Evolutionary conservation across 2,329 filamentous ascomycete genomes (phyloP).

Genomic region (Fusarium sarcochroum): DNA sequence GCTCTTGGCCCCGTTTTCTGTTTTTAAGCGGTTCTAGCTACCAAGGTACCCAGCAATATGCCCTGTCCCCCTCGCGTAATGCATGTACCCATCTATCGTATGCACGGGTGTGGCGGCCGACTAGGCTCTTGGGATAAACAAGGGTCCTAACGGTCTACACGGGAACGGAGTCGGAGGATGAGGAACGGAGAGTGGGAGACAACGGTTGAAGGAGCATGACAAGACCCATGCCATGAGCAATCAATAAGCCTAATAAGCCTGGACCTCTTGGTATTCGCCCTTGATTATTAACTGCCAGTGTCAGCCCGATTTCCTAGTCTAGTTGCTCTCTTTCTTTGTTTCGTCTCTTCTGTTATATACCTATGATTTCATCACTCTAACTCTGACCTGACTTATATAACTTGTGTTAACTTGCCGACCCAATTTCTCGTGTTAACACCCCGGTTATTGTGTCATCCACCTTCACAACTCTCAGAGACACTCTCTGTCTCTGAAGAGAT

Average conservation of each 20-base stretch:
- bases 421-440: neutral
- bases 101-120: conserved; percentile 23
- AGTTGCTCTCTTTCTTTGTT: neutral
- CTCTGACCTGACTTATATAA: neutral
- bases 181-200: no score
- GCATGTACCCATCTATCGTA: conserved; percentile 2
- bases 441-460: neutral
- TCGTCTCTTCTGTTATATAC: neutral
- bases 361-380: neutral
- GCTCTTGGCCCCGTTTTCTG: no score
- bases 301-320: neutral
- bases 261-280: conserved; percentile 20
- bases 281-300: neutral
- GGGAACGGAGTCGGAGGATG: neutral
- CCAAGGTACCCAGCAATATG: neutral
- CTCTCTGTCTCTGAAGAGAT: conserved; percentile 4
- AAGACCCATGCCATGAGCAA: neutral
- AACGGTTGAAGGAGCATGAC: neutral
- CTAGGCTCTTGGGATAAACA: conserved; percentile 1
- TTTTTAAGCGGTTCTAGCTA: neutral
- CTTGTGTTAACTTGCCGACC: neutral
- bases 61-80: neutral
- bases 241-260: neutral
- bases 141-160: conserved; percentile 11
- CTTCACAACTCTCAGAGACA: conserved; percentile 15